Evolutionary conservation across 208 protist species (phyloP).

Genomic region (Trypanosoma cruzi): DNA sequence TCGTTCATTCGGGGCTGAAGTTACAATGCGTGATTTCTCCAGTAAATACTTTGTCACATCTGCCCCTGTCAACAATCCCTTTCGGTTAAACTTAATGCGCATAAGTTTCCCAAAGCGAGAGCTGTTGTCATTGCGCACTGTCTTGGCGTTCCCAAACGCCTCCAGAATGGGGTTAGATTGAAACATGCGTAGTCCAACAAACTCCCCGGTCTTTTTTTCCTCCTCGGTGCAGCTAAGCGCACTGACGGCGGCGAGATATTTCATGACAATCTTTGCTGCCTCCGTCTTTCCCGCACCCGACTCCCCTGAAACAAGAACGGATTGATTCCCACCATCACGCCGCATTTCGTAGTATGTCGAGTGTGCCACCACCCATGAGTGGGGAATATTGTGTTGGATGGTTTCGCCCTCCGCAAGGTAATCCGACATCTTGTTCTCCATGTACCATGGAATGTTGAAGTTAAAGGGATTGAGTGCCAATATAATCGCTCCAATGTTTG

Average conservation of each 20-base stretch:
- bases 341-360: conserved; percentile 41
- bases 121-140: conserved; percentile 87
- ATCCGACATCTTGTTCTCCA: conserved; percentile 41
- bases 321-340: conserved; percentile 32
- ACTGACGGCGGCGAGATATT: conserved; percentile 35
- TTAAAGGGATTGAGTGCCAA: conserved; percentile 56
- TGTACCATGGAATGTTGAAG: conserved; percentile 48
- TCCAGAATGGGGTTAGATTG: conserved; percentile 88
- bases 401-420: conserved; percentile 37
- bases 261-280: conserved; percentile 45
- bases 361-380: conserved; percentile 46
- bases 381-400: conserved; percentile 38
- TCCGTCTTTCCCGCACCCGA: conserved; percentile 50
- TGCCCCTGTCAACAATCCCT: conserved; percentile 46
- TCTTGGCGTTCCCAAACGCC: conserved; percentile 93
- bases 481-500: conserved; percentile 50
- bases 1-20: conserved; percentile 53
- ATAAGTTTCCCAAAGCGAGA: conserved; percentile 90
- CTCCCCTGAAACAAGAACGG: conserved; percentile 52
- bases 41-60: conserved; percentile 67
- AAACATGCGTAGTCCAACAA: conserved; percentile 34
- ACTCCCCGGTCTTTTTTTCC: conserved; percentile 30
- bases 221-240: conserved; percentile 24
- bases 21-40: conserved; percentile 76
- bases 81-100: conserved; percentile 59